phyloP scores from a whole-genome alignment of 768 basidiomycete genomes.

The Mycena capillaripes region DNA sequence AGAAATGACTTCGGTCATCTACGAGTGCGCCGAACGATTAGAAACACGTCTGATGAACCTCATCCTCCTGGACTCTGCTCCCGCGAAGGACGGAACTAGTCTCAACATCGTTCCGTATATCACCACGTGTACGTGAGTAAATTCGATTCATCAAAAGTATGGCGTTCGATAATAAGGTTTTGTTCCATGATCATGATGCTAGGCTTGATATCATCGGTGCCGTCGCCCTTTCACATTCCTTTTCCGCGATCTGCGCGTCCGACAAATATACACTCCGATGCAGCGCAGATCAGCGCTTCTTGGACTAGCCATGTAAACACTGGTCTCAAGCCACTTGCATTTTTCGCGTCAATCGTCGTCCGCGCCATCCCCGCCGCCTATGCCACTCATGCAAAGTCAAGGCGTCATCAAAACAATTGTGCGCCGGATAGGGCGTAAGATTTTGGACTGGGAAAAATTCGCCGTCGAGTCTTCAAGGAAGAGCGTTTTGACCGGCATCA shows the following conservation, averaged over 20 bases:
- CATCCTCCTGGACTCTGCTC: conserved; percentile 34
- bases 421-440: conserved; percentile 38
- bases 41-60: conserved; percentile 40
- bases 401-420: conserved; percentile 43
- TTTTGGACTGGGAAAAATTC: conserved; percentile 39
- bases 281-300: conserved; percentile 41
- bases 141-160: neutral
- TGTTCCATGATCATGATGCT: too few species aligned
- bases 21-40: conserved; percentile 45
- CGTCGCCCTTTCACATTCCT: conserved; percentile 59
- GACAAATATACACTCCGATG: conserved; percentile 34
- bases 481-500: neutral
- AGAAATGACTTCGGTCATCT: conserved; percentile 50
- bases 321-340: conserved; percentile 38
- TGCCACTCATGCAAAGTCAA: conserved; percentile 43
- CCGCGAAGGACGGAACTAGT: conserved; percentile 26
- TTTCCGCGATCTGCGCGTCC: conserved; percentile 39
- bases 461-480: neutral
- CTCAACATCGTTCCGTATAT: conserved; percentile 41
- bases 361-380: conserved; percentile 45
- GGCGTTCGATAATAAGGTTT: too few species aligned
- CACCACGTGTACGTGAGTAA: conserved; percentile 40
- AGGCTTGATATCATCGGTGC: conserved; percentile 49
- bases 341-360: conserved; percentile 46
- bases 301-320: conserved; percentile 41